These are phyloP conservation scores for Cercospora berteroae DNA, from an alignment of 2,329 filamentous ascomycete genomes.

Conservation along the genomic window DNA sequence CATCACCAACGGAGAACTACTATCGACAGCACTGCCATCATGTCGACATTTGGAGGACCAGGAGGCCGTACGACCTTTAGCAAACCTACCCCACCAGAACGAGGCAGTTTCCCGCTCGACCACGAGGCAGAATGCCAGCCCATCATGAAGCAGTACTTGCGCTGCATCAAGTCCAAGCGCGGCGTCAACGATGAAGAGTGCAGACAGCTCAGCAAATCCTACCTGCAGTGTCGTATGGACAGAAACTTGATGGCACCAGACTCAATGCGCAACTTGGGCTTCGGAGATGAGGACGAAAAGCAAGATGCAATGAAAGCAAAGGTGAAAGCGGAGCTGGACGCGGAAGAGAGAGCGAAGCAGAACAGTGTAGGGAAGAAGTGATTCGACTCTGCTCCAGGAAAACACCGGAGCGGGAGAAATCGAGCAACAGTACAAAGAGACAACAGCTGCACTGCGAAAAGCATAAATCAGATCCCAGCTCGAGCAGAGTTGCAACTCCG, in stretches of 20 bases:
- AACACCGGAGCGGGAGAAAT: neutral
- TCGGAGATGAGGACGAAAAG: conserved; percentile 40
- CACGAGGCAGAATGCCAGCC: conserved; percentile 95
- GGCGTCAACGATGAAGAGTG: conserved; percentile 87
- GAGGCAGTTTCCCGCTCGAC: conserved; percentile 93
- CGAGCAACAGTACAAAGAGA: neutral
- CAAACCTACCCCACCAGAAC: conserved; percentile 78
- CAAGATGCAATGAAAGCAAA: conserved; percentile 10
- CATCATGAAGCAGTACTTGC: conserved; percentile 80
- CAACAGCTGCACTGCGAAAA: neutral
- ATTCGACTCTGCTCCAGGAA: neutral
- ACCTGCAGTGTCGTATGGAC: conserved; percentile 92
- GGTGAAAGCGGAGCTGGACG: conserved; percentile 8
- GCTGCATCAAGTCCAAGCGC: conserved; percentile 78
- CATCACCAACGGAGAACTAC: neutral
- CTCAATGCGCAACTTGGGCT: conserved; percentile 90
- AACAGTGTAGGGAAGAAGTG: conserved; percentile 1
- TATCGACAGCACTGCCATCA: conserved; percentile 15
- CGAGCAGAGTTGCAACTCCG: neutral
- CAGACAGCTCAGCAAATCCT: conserved; percentile 79
- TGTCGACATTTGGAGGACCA: conserved; percentile 61
- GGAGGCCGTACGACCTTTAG: conserved; percentile 60
- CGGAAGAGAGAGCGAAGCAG: conserved; percentile 1
- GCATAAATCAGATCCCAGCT: neutral
- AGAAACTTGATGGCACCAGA: conserved; percentile 96